These are phyloP conservation scores for Fusarium algeriense DNA, from an alignment of 2,329 filamentous ascomycete genomes.

Conservation along the genomic window DNA sequence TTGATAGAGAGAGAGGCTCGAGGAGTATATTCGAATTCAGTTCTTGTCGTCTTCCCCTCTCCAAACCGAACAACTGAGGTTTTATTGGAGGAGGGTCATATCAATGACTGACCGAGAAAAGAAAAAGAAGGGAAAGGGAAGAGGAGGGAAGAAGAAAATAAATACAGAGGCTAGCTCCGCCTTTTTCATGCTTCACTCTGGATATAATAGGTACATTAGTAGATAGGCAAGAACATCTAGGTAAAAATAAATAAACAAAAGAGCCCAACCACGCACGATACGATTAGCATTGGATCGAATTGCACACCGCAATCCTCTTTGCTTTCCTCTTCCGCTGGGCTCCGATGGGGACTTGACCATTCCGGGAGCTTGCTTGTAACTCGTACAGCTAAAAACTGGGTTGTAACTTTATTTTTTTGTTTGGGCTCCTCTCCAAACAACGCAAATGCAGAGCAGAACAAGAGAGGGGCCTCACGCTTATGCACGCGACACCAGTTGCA, in stretches of 20 bases:
- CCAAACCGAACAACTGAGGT: conserved; percentile 36
- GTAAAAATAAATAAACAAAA: conserved; percentile 11
- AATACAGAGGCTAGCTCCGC: conserved; percentile 37
- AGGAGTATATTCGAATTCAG: conserved; percentile 6
- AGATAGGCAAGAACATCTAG: background rate
- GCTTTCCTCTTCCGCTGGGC: conserved; percentile 15
- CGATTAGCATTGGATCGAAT: conserved; percentile 22
- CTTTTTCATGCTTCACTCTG: conserved; percentile 25
- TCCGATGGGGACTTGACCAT: conserved; percentile 24
- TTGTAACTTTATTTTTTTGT: conserved; percentile 12
- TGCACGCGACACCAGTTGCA: conserved; percentile 48
- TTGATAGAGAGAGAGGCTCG: conserved; percentile 29
- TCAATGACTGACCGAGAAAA: conserved; percentile 35
- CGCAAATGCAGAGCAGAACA: conserved; percentile 6
- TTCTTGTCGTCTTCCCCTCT: conserved; percentile 35
- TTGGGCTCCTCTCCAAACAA: background rate
- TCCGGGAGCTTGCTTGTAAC: conserved; percentile 21
- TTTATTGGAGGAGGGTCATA: conserved; percentile 31
- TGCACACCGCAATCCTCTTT: conserved; percentile 35
- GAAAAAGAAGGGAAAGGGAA: conserved; percentile 16
- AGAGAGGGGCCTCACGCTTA: conserved; percentile 42
- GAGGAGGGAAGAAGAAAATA: conserved; percentile 23
- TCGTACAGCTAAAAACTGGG: conserved; percentile 26
- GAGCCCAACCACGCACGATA: conserved; percentile 9
- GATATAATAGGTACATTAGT: background rate